These are phyloP conservation scores for Knoxia roxburghii DNA, from an alignment of 257 asterid species.

Conservation along the genomic window DNA sequence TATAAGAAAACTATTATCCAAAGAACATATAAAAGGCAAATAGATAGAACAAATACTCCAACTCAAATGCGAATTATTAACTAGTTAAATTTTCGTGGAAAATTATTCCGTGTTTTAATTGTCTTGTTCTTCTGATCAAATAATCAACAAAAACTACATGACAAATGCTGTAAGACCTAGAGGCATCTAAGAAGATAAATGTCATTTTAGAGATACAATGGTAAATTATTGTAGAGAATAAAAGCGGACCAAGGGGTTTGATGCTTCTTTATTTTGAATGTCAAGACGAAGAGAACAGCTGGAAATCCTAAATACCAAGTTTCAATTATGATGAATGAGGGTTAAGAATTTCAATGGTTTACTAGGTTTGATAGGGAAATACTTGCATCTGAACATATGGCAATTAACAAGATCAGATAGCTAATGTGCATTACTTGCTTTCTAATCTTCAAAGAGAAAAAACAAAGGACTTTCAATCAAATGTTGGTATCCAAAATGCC, in stretches of 20 bases:
- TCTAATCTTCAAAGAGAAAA: too few species aligned
- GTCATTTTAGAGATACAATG: neutral
- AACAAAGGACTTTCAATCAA: neutral
- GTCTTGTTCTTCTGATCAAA: neutral
- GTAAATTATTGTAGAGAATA: neutral
- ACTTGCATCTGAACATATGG: neutral
- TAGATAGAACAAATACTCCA: neutral
- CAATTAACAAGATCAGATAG: neutral
- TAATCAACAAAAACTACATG: neutral
- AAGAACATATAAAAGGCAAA: neutral
- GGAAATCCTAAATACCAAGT: neutral
- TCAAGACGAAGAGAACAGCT: neutral
- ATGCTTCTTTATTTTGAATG: neutral
- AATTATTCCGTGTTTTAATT: neutral
- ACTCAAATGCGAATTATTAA: neutral
- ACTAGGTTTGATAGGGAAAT: neutral
- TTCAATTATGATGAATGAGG: neutral
- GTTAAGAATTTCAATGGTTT: neutral
- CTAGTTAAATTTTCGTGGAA: neutral
- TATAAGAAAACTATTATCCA: neutral
- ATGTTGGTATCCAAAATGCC: neutral
- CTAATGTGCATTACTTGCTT: too few species aligned
- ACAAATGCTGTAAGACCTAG: neutral
- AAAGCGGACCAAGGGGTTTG: neutral
- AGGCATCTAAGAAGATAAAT: neutral